Evolutionary conservation across 2,329 filamentous ascomycete genomes (phyloP), one percentile per base, ranked within the genome.

Genomic region (Hypocreales sp.): DNA sequence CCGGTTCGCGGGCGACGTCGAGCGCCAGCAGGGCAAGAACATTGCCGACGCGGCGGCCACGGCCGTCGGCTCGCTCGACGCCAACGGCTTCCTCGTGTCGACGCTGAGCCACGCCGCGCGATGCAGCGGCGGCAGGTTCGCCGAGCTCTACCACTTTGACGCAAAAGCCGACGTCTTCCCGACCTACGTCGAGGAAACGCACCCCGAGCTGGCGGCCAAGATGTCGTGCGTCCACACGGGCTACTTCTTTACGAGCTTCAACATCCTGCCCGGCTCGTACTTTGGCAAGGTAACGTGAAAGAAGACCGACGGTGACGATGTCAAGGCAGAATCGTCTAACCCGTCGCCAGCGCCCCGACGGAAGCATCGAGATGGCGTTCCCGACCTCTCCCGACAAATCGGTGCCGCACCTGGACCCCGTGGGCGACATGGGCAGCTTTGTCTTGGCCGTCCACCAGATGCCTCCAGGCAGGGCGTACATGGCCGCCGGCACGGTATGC

Each of bases 141-240:
- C 40, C n/a, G 55, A 67, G 35, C 34, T 67, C 29, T 69, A 67
- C 35, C 62, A 66, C 38, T 64, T 58, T 29, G 63, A 68, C 39
- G 40, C 54, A 7, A 69, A 70, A 43, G 64, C 64, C 2, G 61
- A 64, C 24, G 41, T 63, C 11, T 64, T 63, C 16, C 60, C 60
- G 0, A 27, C 43, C 9, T 64, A 65, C 22, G 58, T 64, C 4
- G 34, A 45, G 7, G 48, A 49, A 3, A 55, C 40, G 5, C 51
- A 64, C 33, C 57, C 60, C 0, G 39, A 36, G 5, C 40, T 69
- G 18, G 58, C 57, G 6, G 44, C 41, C 27, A 68, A 67, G 44
- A 61, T 60, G 53, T 61, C 56, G 5, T 64, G 55, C 40, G 55
- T 65, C 14, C 60, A 65, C 7, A 65, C 60, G 0, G 61, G 61